A percentile compares a stretch with the other conserved stretches of the same genome.
phyloP scores from a whole-genome alignment of 192 early-diverging fungal species.

The Podila epigama region DNA sequence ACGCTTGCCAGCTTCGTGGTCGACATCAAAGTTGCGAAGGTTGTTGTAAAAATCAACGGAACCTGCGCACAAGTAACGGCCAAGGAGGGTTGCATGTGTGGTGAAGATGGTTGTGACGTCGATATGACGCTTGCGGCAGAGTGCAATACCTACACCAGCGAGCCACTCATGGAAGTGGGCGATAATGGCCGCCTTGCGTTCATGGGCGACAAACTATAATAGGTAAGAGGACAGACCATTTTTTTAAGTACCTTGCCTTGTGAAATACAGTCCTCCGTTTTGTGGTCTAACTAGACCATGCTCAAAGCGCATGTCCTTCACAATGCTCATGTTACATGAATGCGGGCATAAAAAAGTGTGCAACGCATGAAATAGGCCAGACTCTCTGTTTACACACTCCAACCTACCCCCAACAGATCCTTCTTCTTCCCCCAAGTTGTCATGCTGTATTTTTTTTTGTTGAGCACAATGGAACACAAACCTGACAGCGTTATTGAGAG shows the following conservation, averaged over 20 bases:
- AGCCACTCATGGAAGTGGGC: slow-evolving; percentile 99
- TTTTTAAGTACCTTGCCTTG: too few relatives aligned
- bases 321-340: too few relatives aligned
- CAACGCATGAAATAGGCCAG: too few relatives aligned
- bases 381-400: not conserved
- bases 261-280: too few relatives aligned
- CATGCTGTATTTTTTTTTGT: too few relatives aligned
- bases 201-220: slow-evolving; percentile 51
- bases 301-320: too few relatives aligned
- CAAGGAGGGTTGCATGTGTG: slow-evolving; percentile 94
- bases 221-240: not conserved
- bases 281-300: too few relatives aligned
- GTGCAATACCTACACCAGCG: slow-evolving; percentile 87
- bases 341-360: too few relatives aligned
- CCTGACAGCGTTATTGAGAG: too few relatives aligned
- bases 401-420: not conserved
- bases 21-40: slow-evolving; percentile 89
- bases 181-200: slow-evolving; percentile 71
- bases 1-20: slow-evolving; percentile 94
- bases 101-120: slow-evolving; percentile 96
- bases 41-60: slow-evolving; percentile 98
- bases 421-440: too few relatives aligned
- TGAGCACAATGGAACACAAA: too few relatives aligned
- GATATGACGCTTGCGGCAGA: slow-evolving; percentile 85
- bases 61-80: slow-evolving; percentile 94